A percentile compares a stretch with the other conserved stretches of the same genome.
Conservation (phyloP, 805 yeast species). For the Blastobotrys robertii region DNA sequence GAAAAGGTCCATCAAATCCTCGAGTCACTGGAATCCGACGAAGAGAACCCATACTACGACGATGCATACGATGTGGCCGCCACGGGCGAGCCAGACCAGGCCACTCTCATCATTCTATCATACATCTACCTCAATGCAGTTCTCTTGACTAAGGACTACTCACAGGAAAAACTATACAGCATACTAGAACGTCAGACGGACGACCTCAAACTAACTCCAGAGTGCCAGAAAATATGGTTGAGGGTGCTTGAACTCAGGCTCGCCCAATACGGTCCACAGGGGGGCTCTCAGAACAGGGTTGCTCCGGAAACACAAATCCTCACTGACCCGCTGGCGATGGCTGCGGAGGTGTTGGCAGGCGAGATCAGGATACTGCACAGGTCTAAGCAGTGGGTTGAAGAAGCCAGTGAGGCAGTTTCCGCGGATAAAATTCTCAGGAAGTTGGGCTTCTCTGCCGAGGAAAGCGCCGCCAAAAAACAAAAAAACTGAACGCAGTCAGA, state of each 20-base stretch:
- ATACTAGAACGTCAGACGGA: slow-evolving; percentile 8
- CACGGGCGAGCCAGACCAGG: slow-evolving; percentile 11
- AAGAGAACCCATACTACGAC: slow-evolving; percentile 15
- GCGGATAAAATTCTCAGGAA: not conserved
- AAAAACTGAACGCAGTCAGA: too few relatives aligned
- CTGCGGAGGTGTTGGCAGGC: slow-evolving; percentile 18
- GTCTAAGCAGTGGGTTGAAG: slow-evolving; percentile 18
- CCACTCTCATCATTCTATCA: slow-evolving; percentile 2
- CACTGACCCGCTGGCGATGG: slow-evolving; percentile 15
- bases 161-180: slow-evolving; percentile 6
- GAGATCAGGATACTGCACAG: slow-evolving; percentile 21
- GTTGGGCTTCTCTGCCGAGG: too few relatives aligned
- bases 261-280: slow-evolving; percentile 13
- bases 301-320: slow-evolving; percentile 1
- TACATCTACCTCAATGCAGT: slow-evolving; percentile 2
- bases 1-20: slow-evolving; percentile 6
- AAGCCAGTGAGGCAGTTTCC: slow-evolving; percentile 1
- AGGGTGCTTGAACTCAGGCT: slow-evolving; percentile 12
- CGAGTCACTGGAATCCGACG: slow-evolving; percentile 13
- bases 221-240: slow-evolving; percentile 9
- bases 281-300: not conserved
- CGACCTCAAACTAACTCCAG: slow-evolving; percentile 8
- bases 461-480: too few relatives aligned
- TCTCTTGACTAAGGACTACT: slow-evolving; percentile 1
- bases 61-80: slow-evolving; percentile 17